Conservation (phyloP, 495 filamentous ascomycete species). For the Talaromyces nanjingensis region DNA sequence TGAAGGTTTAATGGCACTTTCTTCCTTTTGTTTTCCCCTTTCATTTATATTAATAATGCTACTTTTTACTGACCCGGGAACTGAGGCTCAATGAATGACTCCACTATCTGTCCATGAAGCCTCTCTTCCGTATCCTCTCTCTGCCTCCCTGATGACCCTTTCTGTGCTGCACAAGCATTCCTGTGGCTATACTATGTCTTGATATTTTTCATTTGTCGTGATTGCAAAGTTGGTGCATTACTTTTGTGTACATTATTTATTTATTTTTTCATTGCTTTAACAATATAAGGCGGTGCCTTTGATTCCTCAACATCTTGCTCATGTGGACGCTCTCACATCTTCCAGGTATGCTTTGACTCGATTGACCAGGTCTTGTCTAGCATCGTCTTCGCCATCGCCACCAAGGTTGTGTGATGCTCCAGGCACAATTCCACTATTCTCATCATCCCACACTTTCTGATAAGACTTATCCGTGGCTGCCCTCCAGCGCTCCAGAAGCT, state of each 20-base stretch:
- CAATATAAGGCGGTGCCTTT: neutral
- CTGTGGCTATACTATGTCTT: neutral
- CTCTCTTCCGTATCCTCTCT: neutral
- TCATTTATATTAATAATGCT: neutral
- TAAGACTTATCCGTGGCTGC: slow-evolving; percentile 46
- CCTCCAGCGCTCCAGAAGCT: slow-evolving; percentile 58
- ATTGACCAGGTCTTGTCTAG: slow-evolving; percentile 41
- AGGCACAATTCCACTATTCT: slow-evolving; percentile 48
- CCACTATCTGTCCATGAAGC: neutral
- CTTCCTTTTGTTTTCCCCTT: slow-evolving; percentile 5
- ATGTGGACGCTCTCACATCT: slow-evolving; percentile 25
- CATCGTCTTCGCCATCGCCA: slow-evolving; percentile 31
- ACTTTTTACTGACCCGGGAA: neutral
- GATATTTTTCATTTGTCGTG: neutral
- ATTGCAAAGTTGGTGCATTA: neutral
- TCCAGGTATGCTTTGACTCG: slow-evolving; percentile 52
- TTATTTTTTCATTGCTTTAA: neutral
- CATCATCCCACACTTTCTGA: slow-evolving; percentile 42
- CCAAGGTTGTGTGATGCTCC: slow-evolving; percentile 58
- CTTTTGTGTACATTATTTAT: slow-evolving; percentile 6
- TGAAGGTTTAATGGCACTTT: slow-evolving; percentile 57
- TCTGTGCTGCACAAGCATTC: neutral
- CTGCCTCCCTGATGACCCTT: neutral
- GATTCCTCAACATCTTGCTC: neutral
- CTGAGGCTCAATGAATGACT: neutral